Evolutionary conservation across 2,329 filamentous ascomycete species (phyloP).

Genomic region (Cercospora canescens): DNA sequence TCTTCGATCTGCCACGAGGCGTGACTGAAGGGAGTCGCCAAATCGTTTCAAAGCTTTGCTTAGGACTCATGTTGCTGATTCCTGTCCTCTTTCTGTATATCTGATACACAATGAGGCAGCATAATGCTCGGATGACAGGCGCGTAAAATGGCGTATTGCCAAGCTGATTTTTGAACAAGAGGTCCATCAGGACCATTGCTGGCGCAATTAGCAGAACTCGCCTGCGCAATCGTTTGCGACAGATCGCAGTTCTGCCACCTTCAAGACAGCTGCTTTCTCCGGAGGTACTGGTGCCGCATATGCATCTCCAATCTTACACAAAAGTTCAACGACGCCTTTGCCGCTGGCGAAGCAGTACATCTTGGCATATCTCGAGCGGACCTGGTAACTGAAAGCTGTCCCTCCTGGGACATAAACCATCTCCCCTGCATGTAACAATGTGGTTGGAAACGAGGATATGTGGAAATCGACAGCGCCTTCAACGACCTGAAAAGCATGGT

Average conservation of each 20-base stretch:
- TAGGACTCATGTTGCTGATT: neutral
- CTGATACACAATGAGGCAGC: neutral
- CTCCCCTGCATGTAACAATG: constrained; percentile 48
- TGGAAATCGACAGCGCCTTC: constrained; percentile 50
- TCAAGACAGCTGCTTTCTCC: constrained; percentile 18
- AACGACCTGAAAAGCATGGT: constrained; percentile 54
- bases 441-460: constrained; percentile 39
- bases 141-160: neutral
- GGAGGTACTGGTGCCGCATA: constrained; percentile 26
- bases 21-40: neutral
- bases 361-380: constrained; percentile 50
- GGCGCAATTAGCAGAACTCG: neutral
- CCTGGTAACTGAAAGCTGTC: constrained; percentile 47
- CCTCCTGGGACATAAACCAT: constrained; percentile 52
- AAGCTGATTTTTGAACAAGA: too few relatives aligned
- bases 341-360: constrained; percentile 53
- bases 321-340: constrained; percentile 47
- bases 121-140: neutral
- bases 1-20: neutral
- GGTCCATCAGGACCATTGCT: too few relatives aligned
- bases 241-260: neutral
- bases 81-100: neutral
- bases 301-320: constrained; percentile 37
- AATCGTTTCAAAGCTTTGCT: neutral
- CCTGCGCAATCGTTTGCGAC: neutral